These are phyloP conservation scores for Penicillium antarcticum DNA, from an alignment of 495 filamentous ascomycete genomes.

Conservation along the genomic window DNA sequence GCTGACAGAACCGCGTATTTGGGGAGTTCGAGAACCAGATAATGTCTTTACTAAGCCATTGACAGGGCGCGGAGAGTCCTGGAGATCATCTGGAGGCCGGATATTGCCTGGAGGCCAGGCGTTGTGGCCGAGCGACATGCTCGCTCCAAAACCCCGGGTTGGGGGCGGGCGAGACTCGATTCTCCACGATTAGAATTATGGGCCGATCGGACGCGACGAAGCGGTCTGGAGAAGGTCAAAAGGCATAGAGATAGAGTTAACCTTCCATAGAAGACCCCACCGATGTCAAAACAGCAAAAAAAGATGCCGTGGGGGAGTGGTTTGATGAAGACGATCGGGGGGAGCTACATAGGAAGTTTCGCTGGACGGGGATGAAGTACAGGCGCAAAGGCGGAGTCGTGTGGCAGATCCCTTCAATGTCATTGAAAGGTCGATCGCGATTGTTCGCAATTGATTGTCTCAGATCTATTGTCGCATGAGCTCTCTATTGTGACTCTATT, in stretches of 20 bases:
- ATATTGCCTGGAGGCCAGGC: conserved; percentile 48
- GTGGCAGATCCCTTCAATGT: conserved; percentile 30
- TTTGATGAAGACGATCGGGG: conserved; percentile 39
- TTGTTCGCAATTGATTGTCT: background rate
- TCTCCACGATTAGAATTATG: conserved; percentile 44
- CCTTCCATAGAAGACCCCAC: conserved; percentile 12
- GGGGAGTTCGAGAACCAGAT: conserved; percentile 47
- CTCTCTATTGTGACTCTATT: background rate
- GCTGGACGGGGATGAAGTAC: conserved; percentile 42
- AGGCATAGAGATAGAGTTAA: conserved; percentile 31
- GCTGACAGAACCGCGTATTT: conserved; percentile 47
- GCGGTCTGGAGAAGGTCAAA: conserved; percentile 27
- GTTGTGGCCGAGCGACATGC: conserved; percentile 52
- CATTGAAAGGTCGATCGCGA: background rate
- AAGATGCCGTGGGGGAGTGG: conserved; percentile 32
- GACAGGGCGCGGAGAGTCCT: conserved; percentile 41
- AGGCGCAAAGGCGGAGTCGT: conserved; percentile 31
- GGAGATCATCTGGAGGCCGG: conserved; percentile 43
- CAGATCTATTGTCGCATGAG: background rate
- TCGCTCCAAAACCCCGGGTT: conserved; percentile 49
- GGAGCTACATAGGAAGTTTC: conserved; percentile 36
- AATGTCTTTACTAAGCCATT: conserved; percentile 47
- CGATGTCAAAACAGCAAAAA: conserved; percentile 31
- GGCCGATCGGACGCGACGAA: conserved; percentile 29
- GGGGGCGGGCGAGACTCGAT: conserved; percentile 47